Evolutionary conservation across 176 grass and related monocot species (phyloP), one percentile per base, ranked within the genome.

Genomic region (Lolium rigidum): DNA sequence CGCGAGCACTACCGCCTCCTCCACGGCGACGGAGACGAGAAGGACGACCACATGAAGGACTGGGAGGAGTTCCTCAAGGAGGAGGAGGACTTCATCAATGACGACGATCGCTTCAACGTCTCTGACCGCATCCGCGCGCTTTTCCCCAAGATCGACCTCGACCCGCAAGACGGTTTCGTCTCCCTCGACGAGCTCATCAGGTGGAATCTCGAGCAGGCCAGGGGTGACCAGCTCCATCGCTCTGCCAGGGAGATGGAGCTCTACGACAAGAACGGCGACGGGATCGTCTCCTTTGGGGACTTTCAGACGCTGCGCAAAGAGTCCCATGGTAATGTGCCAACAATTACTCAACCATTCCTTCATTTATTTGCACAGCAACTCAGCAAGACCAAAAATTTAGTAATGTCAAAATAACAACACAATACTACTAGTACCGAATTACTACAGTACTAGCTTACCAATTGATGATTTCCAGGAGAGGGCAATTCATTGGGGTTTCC

Each of bases 21-120:
- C 61, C 83, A 92, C 37, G 83, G 73, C 26, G 60, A 70, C 9
- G 63, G 16, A 7, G 84, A 63, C 10, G 84, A 76, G 8, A 55
- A 75, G 39, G 91, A 90, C 78, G 89, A 80, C 49, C 85, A 94
- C 81, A 81, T 92, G 89, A 87, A 87, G 70, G 92, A 90, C 35
- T 97, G 95, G 90, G 95, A 97, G 86, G 90, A 91, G 47, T 94
- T 92, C 88, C 80, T 97, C 77, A 87, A 83, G 82, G 88, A 89
- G 48, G 86, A 94, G 39, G 87, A 97, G 83, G 87, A 94, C 46
- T 88, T 89, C 64, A 84, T 95, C 79, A 93, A 93, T 50, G 88
- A 95, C 22, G 92, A 95, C 61, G 90, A 95, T 9, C 89, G 82
- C 11, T 97, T 94, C 87, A 94, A 97, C 81, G 59, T 97, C 38